Evolutionary conservation across 768 basidiomycete species (phyloP), one percentile per base, ranked within the genome.

Genomic region (Mycena maculata): DNA sequence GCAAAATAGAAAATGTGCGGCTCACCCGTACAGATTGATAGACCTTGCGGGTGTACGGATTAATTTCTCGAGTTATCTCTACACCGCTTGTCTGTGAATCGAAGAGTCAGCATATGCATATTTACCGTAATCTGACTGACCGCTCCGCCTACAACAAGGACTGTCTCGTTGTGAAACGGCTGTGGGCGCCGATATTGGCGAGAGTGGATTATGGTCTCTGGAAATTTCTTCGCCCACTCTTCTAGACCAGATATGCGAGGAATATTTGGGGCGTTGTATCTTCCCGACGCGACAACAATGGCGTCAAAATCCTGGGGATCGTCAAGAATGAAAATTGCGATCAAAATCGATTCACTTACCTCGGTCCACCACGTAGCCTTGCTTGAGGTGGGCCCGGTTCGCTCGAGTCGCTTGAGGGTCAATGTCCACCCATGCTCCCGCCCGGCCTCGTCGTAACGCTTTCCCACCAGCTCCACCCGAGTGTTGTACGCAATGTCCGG

Each of bases 391-490:
- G 18, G 13, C 20, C 36, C 52, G 8, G 18, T 2, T 41, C 23
- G 49, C 3, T 73, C 75, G 4, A 82, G 71, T 20, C 76, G 67
- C 66, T 81, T 80, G 22, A 80, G 66, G 12, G 77, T 78, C 23
- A 82, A 56, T 1, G 71, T 78, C 82, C 81, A 82, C 4, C 81
- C 81, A 13, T 69, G 71, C 36, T 81, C 76, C 31, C 74, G 54
- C 0, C 78, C 78, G 18, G 67, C 44, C 4, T 60, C 72, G 63
- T 79, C 74, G n/a, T 71, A 61, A 2, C 77, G 71, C 60, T 86
- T 86, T 64, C 84, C 78, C 22, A 83, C 75, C 8, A 72, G 75
- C 60, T 87, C 85, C 1, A 87, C 84, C 7, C 85, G 82, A 0
- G 86, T 86, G 70, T 83, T 83, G 74, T 82, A 86, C 2, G 79